Conservation (phyloP, 495 filamentous ascomycete genomes). For the Penicillium pulvis region DNA sequence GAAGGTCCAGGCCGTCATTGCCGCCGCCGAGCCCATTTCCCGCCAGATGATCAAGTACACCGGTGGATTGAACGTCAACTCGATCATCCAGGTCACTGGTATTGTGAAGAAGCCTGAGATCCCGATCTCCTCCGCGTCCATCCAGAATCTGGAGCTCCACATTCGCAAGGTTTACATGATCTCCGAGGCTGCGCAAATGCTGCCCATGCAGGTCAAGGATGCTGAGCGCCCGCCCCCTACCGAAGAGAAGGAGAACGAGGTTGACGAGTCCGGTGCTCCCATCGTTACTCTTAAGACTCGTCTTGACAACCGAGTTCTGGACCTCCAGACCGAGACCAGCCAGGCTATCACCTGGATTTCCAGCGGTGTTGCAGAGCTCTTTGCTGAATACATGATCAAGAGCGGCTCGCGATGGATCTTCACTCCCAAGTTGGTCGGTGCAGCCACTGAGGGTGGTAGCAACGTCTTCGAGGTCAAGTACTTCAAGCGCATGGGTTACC, state of each 20-base stretch:
- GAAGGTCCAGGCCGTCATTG: conserved; percentile 78
- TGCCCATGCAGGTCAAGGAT: conserved; percentile 75
- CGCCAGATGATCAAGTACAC: conserved; percentile 89
- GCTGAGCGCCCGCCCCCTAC: conserved; percentile 57
- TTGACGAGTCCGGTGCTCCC: conserved; percentile 54
- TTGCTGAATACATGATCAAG: conserved; percentile 74
- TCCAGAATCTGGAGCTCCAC: conserved; percentile 76
- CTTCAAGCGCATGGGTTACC: conserved; percentile 80
- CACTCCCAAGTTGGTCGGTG: conserved; percentile 84
- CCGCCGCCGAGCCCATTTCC: conserved; percentile 56
- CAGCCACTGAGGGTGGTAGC: conserved; percentile 90
- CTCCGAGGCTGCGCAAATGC: conserved; percentile 59
- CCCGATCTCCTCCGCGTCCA: conserved; percentile 73
- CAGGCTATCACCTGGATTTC: conserved; percentile 86
- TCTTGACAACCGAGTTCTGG: conserved; percentile 86
- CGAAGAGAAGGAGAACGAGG: conserved; percentile 45
- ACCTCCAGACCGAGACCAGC: conserved; percentile 83
- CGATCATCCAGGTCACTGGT: conserved; percentile 77
- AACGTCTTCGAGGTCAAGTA: conserved; percentile 93
- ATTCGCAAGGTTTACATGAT: conserved; percentile 80
- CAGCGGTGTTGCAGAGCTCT: conserved; percentile 77
- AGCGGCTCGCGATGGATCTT: conserved; percentile 86
- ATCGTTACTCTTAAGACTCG: conserved; percentile 75
- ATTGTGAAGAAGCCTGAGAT: conserved; percentile 73
- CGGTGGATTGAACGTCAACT: conserved; percentile 75